Evolutionary conservation across 257 asterid species (phyloP).

Genomic region (Salvia miltiorrhiza): DNA sequence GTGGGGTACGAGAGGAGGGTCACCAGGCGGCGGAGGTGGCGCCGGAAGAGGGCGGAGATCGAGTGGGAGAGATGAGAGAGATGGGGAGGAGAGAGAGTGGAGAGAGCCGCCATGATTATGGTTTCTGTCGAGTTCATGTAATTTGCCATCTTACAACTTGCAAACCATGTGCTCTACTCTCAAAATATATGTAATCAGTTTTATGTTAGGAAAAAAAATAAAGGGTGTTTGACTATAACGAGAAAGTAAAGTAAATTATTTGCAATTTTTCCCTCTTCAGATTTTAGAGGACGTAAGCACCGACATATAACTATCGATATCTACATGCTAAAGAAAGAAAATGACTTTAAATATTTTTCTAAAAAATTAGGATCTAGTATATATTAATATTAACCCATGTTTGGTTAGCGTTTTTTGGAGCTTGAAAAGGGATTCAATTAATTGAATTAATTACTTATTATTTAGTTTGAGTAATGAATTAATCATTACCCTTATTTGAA

Average conservation of each 20-base stretch:
- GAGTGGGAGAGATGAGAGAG: slow-evolving; percentile 58
- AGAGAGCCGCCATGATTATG: slow-evolving; percentile 62
- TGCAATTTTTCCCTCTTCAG: background rate
- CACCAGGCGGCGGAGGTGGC: slow-evolving; percentile 61
- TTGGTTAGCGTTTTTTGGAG: too few relatives aligned
- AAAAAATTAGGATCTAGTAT: too few relatives aligned
- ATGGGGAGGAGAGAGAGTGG: slow-evolving; percentile 50
- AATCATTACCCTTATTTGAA: too few relatives aligned
- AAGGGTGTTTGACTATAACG: slow-evolving; percentile 16
- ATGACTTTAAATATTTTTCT: background rate
- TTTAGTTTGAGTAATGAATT: too few relatives aligned
- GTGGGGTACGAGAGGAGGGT: slow-evolving; percentile 66
- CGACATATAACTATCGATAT: background rate
- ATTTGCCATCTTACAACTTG: slow-evolving; percentile 33
- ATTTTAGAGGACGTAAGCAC: too few relatives aligned
- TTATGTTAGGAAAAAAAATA: background rate
- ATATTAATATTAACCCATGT: too few relatives aligned
- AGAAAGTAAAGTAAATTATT: background rate
- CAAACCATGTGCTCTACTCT: slow-evolving; percentile 27
- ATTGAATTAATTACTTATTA: too few relatives aligned
- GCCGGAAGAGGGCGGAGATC: slow-evolving; percentile 63
- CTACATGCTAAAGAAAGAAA: background rate
- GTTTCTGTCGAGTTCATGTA: slow-evolving; percentile 36
- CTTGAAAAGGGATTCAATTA: too few relatives aligned
- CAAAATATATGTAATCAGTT: background rate